Base-by-base conservation (phyloP, 2,329 filamentous ascomycete species). In the Monosporascus sp. region DNA sequence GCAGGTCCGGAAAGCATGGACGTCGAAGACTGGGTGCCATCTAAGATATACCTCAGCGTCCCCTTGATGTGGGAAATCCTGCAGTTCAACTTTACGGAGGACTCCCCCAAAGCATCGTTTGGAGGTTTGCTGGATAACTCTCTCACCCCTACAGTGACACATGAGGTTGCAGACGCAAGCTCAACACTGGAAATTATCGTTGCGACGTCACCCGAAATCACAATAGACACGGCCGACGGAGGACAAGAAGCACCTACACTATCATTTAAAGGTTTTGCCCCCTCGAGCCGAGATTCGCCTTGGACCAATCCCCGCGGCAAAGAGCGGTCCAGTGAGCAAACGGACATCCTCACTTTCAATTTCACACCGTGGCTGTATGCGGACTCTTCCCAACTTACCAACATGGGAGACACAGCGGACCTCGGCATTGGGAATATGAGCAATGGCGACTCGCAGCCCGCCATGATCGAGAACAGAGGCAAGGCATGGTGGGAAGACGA, bases 31-130 rank as follows among this genome's bases (percentile, higher is more conserved):
- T 79, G 77, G 77, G 74, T 78, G 65, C 77, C 77, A 0, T 78
- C 75, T 22, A 75, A 76, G 48, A 79, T 79, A 47, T 74, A 78
- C 57, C 75, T 80, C 37, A 79, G 75, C 54, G 74, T 79, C 1
- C 74, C 75, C 1, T 59, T 80, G 5, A 79, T 79, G 77, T 79
- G 77, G 77, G 74, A 78, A 38, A 74, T 79, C 9, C 62, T 80
- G 4, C 75, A 78, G 51, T 74, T 78, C 60, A 77, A 74, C 59
- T 77, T 68, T 31, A 67, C 66, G 7, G 64, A 70, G 0, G 68
- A 72, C 18, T 62, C 68, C 1, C 68, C 68, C 6, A 69, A 72
- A 14, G 63, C 66, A 1, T 65, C 72, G 1, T 64, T 64, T 0
- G 65, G 69, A 3, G 71, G 74, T 3, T 63, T 79, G 2, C 66